Evolutionary conservation across 2,329 filamentous ascomycete species (phyloP), one percentile per base, ranked within the genome.

Genomic region (Hymenotorrendiella dingleyae): DNA sequence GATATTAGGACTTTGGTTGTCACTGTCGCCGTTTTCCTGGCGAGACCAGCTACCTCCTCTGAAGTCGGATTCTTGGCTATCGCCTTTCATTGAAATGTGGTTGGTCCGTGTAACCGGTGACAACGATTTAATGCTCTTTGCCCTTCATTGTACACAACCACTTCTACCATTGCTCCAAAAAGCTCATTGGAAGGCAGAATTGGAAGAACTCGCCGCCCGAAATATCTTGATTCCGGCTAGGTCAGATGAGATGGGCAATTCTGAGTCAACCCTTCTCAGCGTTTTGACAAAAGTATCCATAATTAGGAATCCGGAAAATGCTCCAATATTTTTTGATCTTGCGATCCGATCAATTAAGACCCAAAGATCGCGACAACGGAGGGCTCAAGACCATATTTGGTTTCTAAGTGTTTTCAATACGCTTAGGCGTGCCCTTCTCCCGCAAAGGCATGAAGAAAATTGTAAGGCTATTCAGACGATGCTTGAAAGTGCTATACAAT

Each of bases 331-430:
- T 5, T 68, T 72, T 37, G 65, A 70, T 40, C 63, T 70, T 43
- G 67, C 69, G 3, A 64, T 67, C 19, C 64, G 67, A 26, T 67
- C 67, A 26, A 61, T 72, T 12, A 67, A 57, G n/a, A 39, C 66
- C 14, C 60, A 67, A 43, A 62, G 66, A 43, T 63, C 64, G 9
- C 67, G 68, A 34, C 67, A 70, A 36, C 59, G 65, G 28, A 64
- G 69, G 49, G 64, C 63, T 6, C 56, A 64, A 19, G 72, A 75
- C 54, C 65, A 66, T 29, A 60, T 64, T 11, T 75, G 71, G 71
- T 53, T 76, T 37, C 69, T 72, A 52, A 64, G 63, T 3, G 56
- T 72, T n/a, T 73, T 73, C 42, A 62, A 65, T 19, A 46, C 51
- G 2, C 35, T 63, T 2, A 49, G 49, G 35, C 34, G 48, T 42